Base-by-base conservation (phyloP, 2,329 filamentous ascomycete genomes). In the Alternaria solani region DNA sequence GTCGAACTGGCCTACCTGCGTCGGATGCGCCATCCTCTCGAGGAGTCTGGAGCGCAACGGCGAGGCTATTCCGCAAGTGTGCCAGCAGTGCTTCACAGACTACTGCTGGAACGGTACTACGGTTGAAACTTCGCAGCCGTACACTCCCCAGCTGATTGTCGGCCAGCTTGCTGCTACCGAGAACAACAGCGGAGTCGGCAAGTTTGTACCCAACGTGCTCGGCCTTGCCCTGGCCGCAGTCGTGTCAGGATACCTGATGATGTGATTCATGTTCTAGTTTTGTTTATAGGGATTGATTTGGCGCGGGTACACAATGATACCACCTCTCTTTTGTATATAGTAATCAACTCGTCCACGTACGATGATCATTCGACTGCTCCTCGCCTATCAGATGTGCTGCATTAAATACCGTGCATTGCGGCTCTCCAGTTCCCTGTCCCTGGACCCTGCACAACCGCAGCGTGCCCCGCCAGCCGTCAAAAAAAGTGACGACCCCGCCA, bases 31-130 rank as follows among this genome's bases (percentile, higher is more conserved):
- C 5, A 89, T 96, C 39, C 84, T 98, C 16, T 87, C 86, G 54
- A 87, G 94, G 62, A 93, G 89, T 67, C 86, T 95, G 66, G 83
- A 88, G 62, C 86, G 92, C 51, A 94, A 92, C 0, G 83, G 84
- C 18, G 90, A 90, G 0, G 64, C 81, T 0, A 84, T 94, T 1
- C 94, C 94, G 0, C 83, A 85, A 0, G 87, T 87, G 9, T 99
- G 95, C 81, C 83, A 80, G 43, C 72, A 84, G 51, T 99, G 95
- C 81, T 98, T 97, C 78, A 67, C 82, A 12, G 79, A 82, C 20
- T 97, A 97, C 81, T 99, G 95, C 85, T 99, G 95, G 95, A 87
- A 97, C 76, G 95, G 95, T n/a, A 91, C 87, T 1, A 80, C 85
- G 42, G 81, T 79, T 0, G 66, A 64, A 11, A 68, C 55, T 0